Evolutionary conservation across 2,329 filamentous ascomycete species (phyloP).

Genomic region (Thermothelomyces thermophilus): DNA sequence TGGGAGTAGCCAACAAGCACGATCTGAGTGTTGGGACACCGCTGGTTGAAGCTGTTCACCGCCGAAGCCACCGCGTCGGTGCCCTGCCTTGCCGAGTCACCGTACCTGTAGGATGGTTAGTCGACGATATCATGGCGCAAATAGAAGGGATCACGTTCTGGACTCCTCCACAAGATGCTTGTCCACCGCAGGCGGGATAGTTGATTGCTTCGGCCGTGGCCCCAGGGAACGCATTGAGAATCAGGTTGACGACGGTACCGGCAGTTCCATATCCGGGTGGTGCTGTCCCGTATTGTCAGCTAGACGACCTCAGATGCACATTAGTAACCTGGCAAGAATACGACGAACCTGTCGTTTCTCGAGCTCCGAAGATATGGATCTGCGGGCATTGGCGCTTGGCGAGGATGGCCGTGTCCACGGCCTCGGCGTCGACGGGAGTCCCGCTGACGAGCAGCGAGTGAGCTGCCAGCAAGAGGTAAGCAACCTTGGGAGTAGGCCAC

Average conservation of each 20-base stretch:
- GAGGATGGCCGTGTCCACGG: constrained; percentile 15
- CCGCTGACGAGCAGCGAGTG: constrained; percentile 24
- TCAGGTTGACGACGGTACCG: constrained; percentile 39
- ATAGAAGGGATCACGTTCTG: constrained; percentile 23
- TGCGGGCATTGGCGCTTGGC: constrained; percentile 36
- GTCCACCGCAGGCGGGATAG: constrained; percentile 54
- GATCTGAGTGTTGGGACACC: constrained; percentile 51
- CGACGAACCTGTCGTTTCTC: constrained; percentile 37
- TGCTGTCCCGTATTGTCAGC: constrained; percentile 15
- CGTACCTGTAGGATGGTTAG: constrained; percentile 34
- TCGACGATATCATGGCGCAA: no score
- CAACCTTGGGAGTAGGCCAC: constrained; percentile 25
- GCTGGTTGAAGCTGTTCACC: constrained; percentile 48
- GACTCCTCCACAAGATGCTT: constrained; percentile 46
- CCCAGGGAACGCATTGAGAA: constrained; percentile 39
- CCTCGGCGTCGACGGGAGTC: constrained; percentile 20
- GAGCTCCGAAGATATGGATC: constrained; percentile 45
- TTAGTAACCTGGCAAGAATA: no score
- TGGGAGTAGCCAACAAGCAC: constrained; percentile 59
- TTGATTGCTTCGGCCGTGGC: constrained; percentile 40
- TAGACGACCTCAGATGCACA: no score
- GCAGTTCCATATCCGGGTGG: constrained; percentile 40
- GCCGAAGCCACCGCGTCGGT: constrained; percentile 49
- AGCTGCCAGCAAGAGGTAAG: constrained; percentile 22
- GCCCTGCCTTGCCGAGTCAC: constrained; percentile 48